These are phyloP conservation scores for Stachybotrys echinatus DNA, from an alignment of 2,329 filamentous ascomycete species.

Conservation along the genomic window DNA sequence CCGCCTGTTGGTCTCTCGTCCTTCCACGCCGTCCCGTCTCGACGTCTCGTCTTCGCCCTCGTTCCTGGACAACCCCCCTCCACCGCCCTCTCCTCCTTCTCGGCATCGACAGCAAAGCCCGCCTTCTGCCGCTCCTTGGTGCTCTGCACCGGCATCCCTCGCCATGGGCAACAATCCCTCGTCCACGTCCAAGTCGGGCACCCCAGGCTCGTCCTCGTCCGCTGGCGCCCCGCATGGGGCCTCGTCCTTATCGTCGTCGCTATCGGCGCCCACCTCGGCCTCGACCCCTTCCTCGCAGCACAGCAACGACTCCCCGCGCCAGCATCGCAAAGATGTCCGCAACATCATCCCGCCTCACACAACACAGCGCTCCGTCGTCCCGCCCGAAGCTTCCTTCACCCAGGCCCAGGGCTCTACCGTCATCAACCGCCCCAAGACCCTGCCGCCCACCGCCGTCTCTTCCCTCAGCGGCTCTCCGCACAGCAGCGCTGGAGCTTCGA, in stretches of 20 bases:
- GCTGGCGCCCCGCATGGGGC: slow-evolving; percentile 5
- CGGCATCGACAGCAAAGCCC: no score
- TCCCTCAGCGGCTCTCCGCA: slow-evolving; percentile 43
- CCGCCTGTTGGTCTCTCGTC: no score
- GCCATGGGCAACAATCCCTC: slow-evolving; percentile 34
- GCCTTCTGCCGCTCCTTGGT: no score
- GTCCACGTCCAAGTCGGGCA: slow-evolving; percentile 29
- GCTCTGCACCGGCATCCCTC: neutral
- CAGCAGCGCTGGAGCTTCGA: slow-evolving; percentile 24
- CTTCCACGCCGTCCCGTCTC: no score
- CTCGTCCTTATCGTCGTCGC: slow-evolving; percentile 10
- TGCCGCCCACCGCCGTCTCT: slow-evolving; percentile 44
- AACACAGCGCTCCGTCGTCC: slow-evolving; percentile 50
- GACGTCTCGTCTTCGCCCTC: no score
- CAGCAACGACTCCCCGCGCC: slow-evolving; percentile 21
- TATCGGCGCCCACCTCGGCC: slow-evolving; percentile 16
- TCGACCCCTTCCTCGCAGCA: neutral
- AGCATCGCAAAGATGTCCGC: slow-evolving; percentile 29
- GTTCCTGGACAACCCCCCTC: no score
- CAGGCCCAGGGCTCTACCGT: slow-evolving; percentile 54
- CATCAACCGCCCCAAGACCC: slow-evolving; percentile 38
- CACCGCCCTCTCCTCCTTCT: no score
- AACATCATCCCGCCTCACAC: slow-evolving; percentile 52
- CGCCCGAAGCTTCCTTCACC: slow-evolving; percentile 57
- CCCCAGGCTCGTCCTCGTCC: slow-evolving; percentile 17